These are phyloP conservation scores for Prunus mira DNA, from an alignment of 306 rosid species.

Conservation along the genomic window DNA sequence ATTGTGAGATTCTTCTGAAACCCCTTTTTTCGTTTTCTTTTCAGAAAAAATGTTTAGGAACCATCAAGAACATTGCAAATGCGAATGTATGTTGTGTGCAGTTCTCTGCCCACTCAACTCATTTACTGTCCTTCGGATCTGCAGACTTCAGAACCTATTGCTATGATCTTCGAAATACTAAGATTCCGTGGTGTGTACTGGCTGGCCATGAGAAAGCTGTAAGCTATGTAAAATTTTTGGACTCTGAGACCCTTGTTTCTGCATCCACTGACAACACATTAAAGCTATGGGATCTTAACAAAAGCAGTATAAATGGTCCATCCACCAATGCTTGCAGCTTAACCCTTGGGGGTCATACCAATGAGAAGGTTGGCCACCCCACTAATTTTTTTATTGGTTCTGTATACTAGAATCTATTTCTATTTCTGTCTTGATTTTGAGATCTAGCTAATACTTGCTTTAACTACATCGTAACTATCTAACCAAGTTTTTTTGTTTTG, in stretches of 20 bases:
- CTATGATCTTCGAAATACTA: conserved; percentile 87
- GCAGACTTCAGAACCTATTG: conserved; percentile 82
- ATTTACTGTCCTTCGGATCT: conserved; percentile 78
- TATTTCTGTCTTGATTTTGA: conserved; percentile 5
- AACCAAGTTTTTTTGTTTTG: not conserved
- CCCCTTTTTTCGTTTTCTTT: conserved; percentile 11
- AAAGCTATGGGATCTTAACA: conserved; percentile 92
- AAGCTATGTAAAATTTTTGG: conserved; percentile 76
- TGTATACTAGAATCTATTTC: conserved; percentile 15
- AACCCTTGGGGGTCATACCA: conserved; percentile 80
- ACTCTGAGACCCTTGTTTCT: conserved; percentile 75
- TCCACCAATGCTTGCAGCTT: conserved; percentile 70
- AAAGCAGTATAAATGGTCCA: conserved; percentile 49
- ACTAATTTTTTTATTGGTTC: conserved; percentile 3
- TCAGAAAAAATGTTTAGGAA: conserved; percentile 74
- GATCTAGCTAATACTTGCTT: not conserved
- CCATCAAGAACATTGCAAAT: conserved; percentile 75
- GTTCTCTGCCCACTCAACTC: conserved; percentile 82
- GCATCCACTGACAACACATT: conserved; percentile 94
- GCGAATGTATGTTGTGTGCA: conserved; percentile 97
- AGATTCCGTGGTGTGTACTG: conserved; percentile 84
- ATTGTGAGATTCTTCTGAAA: conserved; percentile 25
- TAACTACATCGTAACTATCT: not conserved
- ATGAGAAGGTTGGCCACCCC: conserved; percentile 65
- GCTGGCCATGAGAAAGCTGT: conserved; percentile 74